These are phyloP conservation scores for Arthrobotrys entomopaga DNA, from an alignment of 2,329 filamentous ascomycete species.

Conservation along the genomic window DNA sequence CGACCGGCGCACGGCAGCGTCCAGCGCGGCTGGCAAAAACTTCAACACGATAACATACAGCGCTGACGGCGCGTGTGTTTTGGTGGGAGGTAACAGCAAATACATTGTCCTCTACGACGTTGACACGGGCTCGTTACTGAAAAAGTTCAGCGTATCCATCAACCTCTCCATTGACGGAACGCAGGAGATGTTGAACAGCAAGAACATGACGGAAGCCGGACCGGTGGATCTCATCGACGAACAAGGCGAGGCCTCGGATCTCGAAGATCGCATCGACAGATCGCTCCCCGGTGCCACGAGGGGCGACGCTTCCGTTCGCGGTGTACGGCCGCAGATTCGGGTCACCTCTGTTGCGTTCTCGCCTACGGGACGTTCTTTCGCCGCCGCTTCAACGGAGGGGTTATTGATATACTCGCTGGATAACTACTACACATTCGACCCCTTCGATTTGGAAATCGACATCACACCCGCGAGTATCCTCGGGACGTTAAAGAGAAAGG, in stretches of 20 bases:
- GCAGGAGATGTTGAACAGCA: slow-evolving; percentile 96
- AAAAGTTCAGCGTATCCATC: slow-evolving; percentile 94
- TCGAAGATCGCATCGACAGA: slow-evolving; percentile 82
- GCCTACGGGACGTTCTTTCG: slow-evolving; percentile 88
- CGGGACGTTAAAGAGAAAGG: slow-evolving; percentile 73
- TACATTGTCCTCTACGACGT: slow-evolving; percentile 99
- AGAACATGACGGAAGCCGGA: slow-evolving; percentile 87
- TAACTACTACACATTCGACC: slow-evolving; percentile 84
- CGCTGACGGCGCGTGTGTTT: slow-evolving; percentile 86
- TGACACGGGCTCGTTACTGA: slow-evolving; percentile 85
- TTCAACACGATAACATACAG: slow-evolving; percentile 91
- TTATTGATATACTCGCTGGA: slow-evolving; percentile 93
- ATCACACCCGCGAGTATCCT: slow-evolving; percentile 90
- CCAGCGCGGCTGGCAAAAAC: slow-evolving; percentile 86
- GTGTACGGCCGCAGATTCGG: slow-evolving; percentile 80
- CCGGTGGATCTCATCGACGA: slow-evolving; percentile 86
- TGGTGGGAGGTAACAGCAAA: slow-evolving; percentile 96
- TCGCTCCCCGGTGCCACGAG: slow-evolving; percentile 86
- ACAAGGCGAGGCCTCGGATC: slow-evolving; percentile 85
- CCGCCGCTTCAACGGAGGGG: slow-evolving; percentile 93
- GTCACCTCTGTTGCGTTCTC: slow-evolving; percentile 88
- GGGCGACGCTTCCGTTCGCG: slow-evolving; percentile 83
- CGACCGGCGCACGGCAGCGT: slow-evolving; percentile 90
- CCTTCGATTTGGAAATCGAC: slow-evolving; percentile 92
- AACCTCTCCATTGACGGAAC: slow-evolving; percentile 96